Percentiles rank a stretch among this genome's conserved stretches.
These are phyloP conservation scores for Boletus edulis DNA, from an alignment of 768 basidiomycete species.

Conservation along the genomic window DNA sequence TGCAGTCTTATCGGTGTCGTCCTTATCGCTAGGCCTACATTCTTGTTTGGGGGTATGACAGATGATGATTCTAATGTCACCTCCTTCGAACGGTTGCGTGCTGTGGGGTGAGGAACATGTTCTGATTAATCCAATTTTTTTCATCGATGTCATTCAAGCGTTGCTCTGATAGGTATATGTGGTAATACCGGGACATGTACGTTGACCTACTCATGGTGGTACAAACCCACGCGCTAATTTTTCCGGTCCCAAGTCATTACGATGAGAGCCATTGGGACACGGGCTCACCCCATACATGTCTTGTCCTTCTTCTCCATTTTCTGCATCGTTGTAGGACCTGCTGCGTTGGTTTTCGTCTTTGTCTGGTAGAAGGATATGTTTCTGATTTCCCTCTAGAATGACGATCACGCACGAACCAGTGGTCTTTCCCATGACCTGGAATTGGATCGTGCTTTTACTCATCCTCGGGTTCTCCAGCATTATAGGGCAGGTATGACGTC, in stretches of 20 bases:
- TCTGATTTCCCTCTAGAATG: constrained; percentile 10
- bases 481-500: too few species aligned
- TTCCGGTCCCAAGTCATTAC: constrained; percentile 36
- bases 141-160: constrained; percentile 32
- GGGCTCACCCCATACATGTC: constrained; percentile 73
- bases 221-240: not conserved
- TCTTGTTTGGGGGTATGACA: constrained; percentile 55
- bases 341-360: constrained; percentile 5
- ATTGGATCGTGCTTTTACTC: constrained; percentile 14
- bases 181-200: constrained; percentile 69
- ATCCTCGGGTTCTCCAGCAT: constrained; percentile 13
- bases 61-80: constrained; percentile 4
- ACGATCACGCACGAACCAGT: not conserved
- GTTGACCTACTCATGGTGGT: constrained; percentile 22
- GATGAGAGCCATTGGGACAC: constrained; percentile 69
- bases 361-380: not conserved
- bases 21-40: constrained; percentile 75
- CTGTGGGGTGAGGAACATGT: constrained; percentile 49
- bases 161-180: constrained; percentile 63
- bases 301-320: constrained; percentile 64
- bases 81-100: constrained; percentile 46
- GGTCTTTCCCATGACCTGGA: constrained; percentile 20
- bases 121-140: not conserved
- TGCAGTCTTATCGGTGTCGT: constrained; percentile 74
- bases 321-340: constrained; percentile 36